A percentile compares a stretch with the other conserved stretches of the same genome.
Conservation (phyloP, 371 early-diverging fungal genomes). For the Mucor ambiguus region DNA sequence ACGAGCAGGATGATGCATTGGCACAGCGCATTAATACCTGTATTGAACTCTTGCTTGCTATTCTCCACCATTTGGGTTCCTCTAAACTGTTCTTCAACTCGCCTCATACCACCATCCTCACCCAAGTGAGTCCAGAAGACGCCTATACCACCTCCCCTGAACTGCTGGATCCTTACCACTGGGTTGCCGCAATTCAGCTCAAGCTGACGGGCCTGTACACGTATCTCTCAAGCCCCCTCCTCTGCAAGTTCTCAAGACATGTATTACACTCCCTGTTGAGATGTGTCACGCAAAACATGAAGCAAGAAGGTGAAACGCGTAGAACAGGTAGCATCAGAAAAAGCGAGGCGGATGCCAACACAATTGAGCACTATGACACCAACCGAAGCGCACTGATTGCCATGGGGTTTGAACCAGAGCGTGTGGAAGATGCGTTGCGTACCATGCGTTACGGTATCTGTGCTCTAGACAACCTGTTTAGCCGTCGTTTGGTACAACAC, state of each 20-base stretch:
- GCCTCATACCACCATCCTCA: conserved; percentile 58
- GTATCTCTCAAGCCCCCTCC: conserved; percentile 35
- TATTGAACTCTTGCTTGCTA: conserved; percentile 62
- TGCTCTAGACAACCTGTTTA: conserved; percentile 89
- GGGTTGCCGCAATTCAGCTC: conserved; percentile 58
- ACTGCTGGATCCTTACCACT: conserved; percentile 62
- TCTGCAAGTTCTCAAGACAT: conserved; percentile 48
- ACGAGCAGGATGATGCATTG: conserved; percentile 6
- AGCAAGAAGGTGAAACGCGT: conserved; percentile 54
- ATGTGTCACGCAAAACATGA: conserved; percentile 64
- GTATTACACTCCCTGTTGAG: conserved; percentile 58
- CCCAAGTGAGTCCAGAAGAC: conserved; percentile 32
- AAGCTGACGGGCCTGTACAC: conserved; percentile 49
- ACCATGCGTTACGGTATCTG: conserved; percentile 77
- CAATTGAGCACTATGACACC: conserved; percentile 17
- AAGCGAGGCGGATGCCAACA: background rate
- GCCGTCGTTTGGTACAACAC: conserved; percentile 51
- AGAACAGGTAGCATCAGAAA: background rate
- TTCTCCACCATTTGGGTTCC: conserved; percentile 60
- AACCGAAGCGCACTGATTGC: conserved; percentile 46
- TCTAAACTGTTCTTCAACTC: conserved; percentile 54
- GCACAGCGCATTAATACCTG: conserved; percentile 40
- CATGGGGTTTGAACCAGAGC: conserved; percentile 87
- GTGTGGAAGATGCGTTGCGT: conserved; percentile 77
- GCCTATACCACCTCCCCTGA: conserved; percentile 31